Conservation (phyloP, 208 protist genomes). For the Acanthamoeba royreba region DNA sequence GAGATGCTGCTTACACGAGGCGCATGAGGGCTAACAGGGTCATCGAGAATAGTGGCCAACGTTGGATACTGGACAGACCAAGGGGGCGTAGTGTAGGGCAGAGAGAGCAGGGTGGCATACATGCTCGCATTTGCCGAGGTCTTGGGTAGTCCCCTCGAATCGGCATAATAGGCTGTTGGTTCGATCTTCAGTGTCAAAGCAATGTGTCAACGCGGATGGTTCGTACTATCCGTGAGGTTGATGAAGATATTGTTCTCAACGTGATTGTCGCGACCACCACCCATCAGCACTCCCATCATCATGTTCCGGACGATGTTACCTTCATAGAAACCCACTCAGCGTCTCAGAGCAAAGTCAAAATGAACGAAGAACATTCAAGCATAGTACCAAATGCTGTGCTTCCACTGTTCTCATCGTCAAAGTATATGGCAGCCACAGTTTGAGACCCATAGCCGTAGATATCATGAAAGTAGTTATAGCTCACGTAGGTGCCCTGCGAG, state of each 20-base stretch:
- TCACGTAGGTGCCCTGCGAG: neutral
- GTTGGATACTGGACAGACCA: neutral
- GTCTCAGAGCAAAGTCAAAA: neutral
- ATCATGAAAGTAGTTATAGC: neutral
- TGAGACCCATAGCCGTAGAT: neutral
- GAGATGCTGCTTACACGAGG: neutral
- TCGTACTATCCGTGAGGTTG: neutral
- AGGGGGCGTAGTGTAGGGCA: neutral
- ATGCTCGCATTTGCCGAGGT: neutral
- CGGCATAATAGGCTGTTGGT: neutral
- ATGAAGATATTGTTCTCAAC: neutral
- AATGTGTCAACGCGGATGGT: neutral
- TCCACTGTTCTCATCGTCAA: neutral
- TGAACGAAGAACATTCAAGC: neutral
- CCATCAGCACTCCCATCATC: neutral
- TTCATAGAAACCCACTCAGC: neutral
- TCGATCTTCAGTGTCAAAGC: neutral
- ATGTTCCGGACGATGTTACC: neutral
- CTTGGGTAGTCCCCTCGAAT: neutral
- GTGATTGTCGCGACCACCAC: neutral
- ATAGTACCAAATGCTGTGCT: neutral
- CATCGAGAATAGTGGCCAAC: neutral
- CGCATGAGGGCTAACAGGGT: neutral
- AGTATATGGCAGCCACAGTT: neutral
- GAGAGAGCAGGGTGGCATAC: neutral